Conservation (phyloP, 2,329 filamentous ascomycete genomes). For the Penicillium sp. region DNA sequence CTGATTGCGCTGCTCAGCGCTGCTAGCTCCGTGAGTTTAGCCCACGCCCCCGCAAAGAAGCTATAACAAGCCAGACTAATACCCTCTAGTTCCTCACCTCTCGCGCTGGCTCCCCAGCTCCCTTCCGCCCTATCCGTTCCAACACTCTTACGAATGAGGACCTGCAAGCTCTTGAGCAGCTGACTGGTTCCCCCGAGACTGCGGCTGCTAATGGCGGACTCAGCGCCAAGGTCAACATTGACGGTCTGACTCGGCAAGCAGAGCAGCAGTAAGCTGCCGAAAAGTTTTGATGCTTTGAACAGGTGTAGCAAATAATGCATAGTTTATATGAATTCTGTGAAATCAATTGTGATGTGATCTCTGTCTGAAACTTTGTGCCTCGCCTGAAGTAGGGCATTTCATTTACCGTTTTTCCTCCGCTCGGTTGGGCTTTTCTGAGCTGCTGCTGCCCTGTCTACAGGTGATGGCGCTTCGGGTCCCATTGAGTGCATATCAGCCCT, state of each 20-base stretch:
- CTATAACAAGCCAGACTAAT: background rate
- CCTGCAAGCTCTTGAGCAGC: conserved; percentile 45
- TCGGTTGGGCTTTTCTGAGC: too few species aligned
- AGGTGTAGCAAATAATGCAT: conserved; percentile 2
- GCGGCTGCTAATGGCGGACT: conserved; percentile 28
- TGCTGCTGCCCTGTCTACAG: too few species aligned
- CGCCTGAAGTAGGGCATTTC: too few species aligned
- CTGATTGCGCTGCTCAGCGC: conserved; percentile 83
- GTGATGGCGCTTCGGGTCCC: too few species aligned
- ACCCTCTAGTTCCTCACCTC: conserved; percentile 68
- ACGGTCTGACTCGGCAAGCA: conserved; percentile 40
- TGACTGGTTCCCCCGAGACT: conserved; percentile 31
- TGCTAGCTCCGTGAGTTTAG: conserved; percentile 72
- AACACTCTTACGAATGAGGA: conserved; percentile 52
- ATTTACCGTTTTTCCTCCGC: too few species aligned
- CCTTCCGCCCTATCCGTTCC: conserved; percentile 60
- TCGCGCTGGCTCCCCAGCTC: conserved; percentile 67
- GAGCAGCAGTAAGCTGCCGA: conserved; percentile 29
- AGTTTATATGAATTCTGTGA: background rate
- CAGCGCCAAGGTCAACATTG: conserved; percentile 39
- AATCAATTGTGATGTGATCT: background rate
- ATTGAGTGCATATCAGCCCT: too few species aligned
- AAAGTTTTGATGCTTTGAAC: conserved; percentile 12
- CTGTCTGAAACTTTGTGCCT: background rate
- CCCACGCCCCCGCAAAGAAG: background rate